Evolutionary conservation across 78 protist species (phyloP), one percentile per base, ranked within the genome.

Genomic region (Dictyostelium intermedium): DNA sequence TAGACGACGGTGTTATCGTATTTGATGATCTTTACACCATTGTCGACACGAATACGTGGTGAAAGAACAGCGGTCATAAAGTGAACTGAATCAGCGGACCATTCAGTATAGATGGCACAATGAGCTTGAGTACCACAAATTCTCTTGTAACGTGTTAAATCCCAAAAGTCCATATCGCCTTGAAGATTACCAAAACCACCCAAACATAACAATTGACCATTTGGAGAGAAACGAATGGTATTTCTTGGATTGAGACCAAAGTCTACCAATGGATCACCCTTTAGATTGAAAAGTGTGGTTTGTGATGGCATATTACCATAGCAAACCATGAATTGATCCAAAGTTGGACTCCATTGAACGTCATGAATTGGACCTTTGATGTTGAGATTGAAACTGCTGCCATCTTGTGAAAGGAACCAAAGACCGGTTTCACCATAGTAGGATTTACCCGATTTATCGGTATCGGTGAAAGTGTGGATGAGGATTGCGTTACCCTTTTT

Each of bases 151-250:
- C 82, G 47, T 20, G 93, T 80, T 81, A 86, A 80, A 73, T 92
- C 96, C 96, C 96, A 92, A 61, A 92, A 81, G 47, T 92, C 96
- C 96, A 92, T 92, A 16, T 92, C 93, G 25, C 96, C 96, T 78
- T 92, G 96, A 34, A 92, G 43, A 74, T 92, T 92, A 23, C 96
- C 96, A 60, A 92, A 92, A 14, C 96, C 96, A 78, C 96, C 96
- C 5, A 92, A 37, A 35, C 45, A 27, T 13, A 92, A 73, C 1
- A 92, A 18, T 34, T 82, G 85, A 18, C 93, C 96, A 35, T 92
- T 92, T 13, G 96, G 96, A 11, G 93, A 86, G 84, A 85, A 92
- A 39, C 96, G 69, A 82, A 92, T 53, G n/a, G 96, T 92, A 66
- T 92, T 92, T 41, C 91, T 83, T 34, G 96, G 91, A 76, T 47